Conservation (phyloP, 345 rosid species). For the Eucalyptus caleyi region DNA sequence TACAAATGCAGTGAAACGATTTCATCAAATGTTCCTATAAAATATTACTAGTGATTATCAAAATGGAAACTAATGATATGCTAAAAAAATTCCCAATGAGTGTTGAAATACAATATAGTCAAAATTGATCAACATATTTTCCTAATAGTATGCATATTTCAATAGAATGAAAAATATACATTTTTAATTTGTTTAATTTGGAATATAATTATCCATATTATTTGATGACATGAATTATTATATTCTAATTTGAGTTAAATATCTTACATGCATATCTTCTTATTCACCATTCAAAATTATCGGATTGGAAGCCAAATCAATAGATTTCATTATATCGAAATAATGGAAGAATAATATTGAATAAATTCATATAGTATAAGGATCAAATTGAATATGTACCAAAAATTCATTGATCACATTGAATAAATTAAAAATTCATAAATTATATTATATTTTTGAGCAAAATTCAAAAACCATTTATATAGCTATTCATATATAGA, state of each 20-base stretch:
- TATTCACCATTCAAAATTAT: too few species aligned
- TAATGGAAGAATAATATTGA: too few species aligned
- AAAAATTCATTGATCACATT: too few species aligned
- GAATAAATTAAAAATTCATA: too few species aligned
- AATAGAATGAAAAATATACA: not conserved
- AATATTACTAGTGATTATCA: not conserved
- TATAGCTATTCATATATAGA: not conserved
- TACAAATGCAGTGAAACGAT: not conserved
- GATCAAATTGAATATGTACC: too few species aligned
- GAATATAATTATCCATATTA: too few species aligned
- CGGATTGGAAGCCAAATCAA: not conserved
- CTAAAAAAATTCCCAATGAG: not conserved
- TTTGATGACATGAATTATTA: too few species aligned
- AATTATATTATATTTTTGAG: fast-evolving
- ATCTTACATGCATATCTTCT: not conserved
- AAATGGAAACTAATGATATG: not conserved
- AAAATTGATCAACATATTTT: not conserved
- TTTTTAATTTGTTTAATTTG: not conserved
- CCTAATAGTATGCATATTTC: not conserved
- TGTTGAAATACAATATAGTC: not conserved
- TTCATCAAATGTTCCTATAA: not conserved
- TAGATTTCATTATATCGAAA: not conserved
- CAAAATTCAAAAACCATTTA: too few species aligned
- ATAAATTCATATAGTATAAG: too few species aligned
- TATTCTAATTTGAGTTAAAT: not conserved